These are phyloP conservation scores for Nectriaceae sp. DNA, from an alignment of 2,329 filamentous ascomycete species.

Conservation along the genomic window DNA sequence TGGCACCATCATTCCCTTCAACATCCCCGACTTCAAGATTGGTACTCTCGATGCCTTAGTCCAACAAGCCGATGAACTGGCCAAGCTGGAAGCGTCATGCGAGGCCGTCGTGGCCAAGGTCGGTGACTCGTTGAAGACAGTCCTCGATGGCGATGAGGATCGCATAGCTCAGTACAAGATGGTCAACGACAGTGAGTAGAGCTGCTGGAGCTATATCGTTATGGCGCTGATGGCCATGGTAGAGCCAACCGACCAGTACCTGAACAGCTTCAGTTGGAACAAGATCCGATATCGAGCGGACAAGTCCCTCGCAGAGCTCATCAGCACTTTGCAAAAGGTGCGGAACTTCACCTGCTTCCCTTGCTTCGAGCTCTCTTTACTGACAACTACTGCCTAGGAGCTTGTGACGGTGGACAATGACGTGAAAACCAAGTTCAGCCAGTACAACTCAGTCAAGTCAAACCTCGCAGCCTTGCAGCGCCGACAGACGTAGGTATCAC, in stretches of 20 bases:
- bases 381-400: conserved; percentile 57
- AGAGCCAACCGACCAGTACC: conserved; percentile 96
- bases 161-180: conserved; percentile 85
- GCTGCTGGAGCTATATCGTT: background rate
- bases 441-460: conserved; percentile 90
- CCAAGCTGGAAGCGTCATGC: conserved; percentile 81
- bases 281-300: conserved; percentile 96
- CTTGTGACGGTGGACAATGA: conserved; percentile 91
- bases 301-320: conserved; percentile 82
- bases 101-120: conserved; percentile 86
- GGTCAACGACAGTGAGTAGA: conserved; percentile 82
- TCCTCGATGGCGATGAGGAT: conserved; percentile 82
- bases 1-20: conserved; percentile 74
- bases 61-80: conserved; percentile 92
- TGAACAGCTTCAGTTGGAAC: conserved; percentile 91
- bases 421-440: conserved; percentile 89
- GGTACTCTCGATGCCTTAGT: conserved; percentile 93
- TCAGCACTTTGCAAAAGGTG: conserved; percentile 87
- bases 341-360: background rate
- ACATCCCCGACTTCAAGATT: conserved; percentile 95
- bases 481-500: conserved; percentile 72
- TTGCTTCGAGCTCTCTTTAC: background rate
- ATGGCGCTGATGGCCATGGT: conserved; percentile 28
- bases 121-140: conserved; percentile 76
- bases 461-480: conserved; percentile 80